These are phyloP conservation scores for Boletus subcaerulescens DNA, from an alignment of 768 basidiomycete genomes.

Conservation along the genomic window DNA sequence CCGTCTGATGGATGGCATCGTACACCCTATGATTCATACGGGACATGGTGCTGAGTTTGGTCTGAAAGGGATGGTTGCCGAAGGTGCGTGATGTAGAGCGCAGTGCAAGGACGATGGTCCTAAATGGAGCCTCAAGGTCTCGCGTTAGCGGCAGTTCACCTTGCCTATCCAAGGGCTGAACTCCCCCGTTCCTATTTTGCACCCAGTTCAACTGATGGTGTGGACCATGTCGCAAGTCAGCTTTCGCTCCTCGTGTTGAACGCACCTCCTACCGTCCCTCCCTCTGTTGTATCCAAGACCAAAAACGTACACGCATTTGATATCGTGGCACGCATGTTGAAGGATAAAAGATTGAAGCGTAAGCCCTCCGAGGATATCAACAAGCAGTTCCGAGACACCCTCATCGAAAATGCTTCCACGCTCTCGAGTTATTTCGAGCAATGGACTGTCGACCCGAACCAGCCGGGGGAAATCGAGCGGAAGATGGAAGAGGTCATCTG, in stretches of 20 bases:
- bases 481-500: slow-evolving; percentile 66
- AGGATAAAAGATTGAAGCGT: slow-evolving; percentile 37
- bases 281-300: not conserved
- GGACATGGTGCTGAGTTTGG: slow-evolving; percentile 65
- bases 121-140: slow-evolving; percentile 18
- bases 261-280: too few relatives aligned
- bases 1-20: slow-evolving; percentile 44
- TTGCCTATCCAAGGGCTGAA: slow-evolving; percentile 38
- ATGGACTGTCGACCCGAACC: slow-evolving; percentile 41
- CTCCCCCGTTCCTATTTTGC: slow-evolving; percentile 10
- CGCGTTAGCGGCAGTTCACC: slow-evolving; percentile 21
- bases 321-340: slow-evolving; percentile 50
- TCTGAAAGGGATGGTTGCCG: slow-evolving; percentile 56
- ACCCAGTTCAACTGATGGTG: too few relatives aligned
- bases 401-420: not conserved
- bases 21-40: slow-evolving; percentile 63
- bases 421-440: slow-evolving; percentile 29
- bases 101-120: not conserved
- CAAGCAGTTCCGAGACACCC: slow-evolving; percentile 15
- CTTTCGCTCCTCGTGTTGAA: too few relatives aligned
- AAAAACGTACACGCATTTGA: slow-evolving; percentile 37
- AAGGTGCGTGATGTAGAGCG: slow-evolving; percentile 41
- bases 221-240: too few relatives aligned
- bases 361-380: slow-evolving; percentile 14
- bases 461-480: slow-evolving; percentile 39